Evolutionary conservation across 495 filamentous ascomycete genomes (phyloP), one percentile per base, ranked within the genome.

Genomic region (Trichoderma reesei): DNA sequence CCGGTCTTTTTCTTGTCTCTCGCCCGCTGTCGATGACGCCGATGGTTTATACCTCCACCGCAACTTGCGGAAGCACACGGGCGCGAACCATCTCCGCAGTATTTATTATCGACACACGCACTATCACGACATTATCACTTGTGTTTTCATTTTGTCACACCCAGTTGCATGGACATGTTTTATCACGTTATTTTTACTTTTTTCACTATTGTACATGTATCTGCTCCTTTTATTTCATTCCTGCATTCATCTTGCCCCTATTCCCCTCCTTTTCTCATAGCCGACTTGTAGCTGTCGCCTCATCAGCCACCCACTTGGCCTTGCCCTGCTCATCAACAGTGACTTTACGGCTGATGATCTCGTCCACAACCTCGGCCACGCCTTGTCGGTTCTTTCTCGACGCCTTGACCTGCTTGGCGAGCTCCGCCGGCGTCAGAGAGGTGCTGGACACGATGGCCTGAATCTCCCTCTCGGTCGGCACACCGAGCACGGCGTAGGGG

Each of bases 381-480:
- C 86, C 86, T 63, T 81, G 76, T 74, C 85, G 84, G 34, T 79
- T 75, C 3, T 65, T 60, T 34, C 51, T 26, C 16, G 56, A 60
- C 31, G 14, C 54, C 37, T 44, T 44, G 10, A 65, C 63, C n/a
- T 13, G 14, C 54, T 46, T 39, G 51, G 34, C 34, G 34, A 65
- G 20, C 54, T 65, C 51, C 4, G 31, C 54, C 6, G 63, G 63
- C 38, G 63, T 65, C 38, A 60, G 38, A n/a, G 31, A 42, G 37
- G 36, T 59, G 20, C 16, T 36, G 10, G 18, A 18, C 3, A 65
- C 51, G 6, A 60, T 18, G 7, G 18, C 72, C 61, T 69, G 59
- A 36, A 80, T 73, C 18, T 76, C 78, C 4, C 71, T 51, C 75
- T 98, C 92, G 26, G 74, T 80, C 48, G 92, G 93, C 34, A 98